These are phyloP conservation scores for Pseudozyma sp. DNA, from an alignment of 1,284 basidiomycete species.

Conservation along the genomic window DNA sequence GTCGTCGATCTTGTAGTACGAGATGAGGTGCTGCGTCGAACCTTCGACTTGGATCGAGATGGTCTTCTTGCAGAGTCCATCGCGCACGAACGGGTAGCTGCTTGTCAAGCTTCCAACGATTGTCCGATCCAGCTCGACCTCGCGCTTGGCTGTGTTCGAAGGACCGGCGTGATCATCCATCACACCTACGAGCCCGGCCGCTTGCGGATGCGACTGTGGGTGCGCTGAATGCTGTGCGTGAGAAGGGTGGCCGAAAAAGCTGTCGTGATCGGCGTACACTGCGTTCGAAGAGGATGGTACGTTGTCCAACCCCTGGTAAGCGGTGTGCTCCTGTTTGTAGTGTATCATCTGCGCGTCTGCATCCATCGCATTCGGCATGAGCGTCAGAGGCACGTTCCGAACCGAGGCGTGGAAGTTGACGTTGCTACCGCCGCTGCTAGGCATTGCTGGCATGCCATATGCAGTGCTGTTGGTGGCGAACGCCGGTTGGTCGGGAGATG, in stretches of 20 bases:
- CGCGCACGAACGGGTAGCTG: slow-evolving; percentile 60
- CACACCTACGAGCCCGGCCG: slow-evolving; percentile 39
- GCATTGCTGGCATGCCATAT: slow-evolving; percentile 19
- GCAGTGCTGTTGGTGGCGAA: slow-evolving; percentile 28
- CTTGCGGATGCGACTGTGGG: slow-evolving; percentile 30
- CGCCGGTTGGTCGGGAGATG: slow-evolving; percentile 30
- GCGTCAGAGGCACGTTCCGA: slow-evolving; percentile 34
- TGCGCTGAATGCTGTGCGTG: slow-evolving; percentile 8
- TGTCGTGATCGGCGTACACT: slow-evolving; percentile 26
- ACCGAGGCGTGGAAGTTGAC: slow-evolving; percentile 14
- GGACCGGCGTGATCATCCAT: slow-evolving; percentile 16
- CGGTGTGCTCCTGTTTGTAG: slow-evolving; percentile 24
- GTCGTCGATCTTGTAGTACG: slow-evolving; percentile 93
- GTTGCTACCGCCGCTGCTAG: slow-evolving; percentile 7
- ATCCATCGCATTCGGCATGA: slow-evolving; percentile 34
- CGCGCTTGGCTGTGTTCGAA: slow-evolving; percentile 20
- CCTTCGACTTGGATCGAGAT: slow-evolving; percentile 90
- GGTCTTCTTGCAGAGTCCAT: slow-evolving; percentile 75
- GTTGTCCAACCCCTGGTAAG: slow-evolving; percentile 19
- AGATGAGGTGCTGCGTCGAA: slow-evolving; percentile 91
- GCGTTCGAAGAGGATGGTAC: slow-evolving; percentile 21
- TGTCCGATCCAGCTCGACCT: slow-evolving; percentile 52
- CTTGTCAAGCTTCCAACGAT: slow-evolving; percentile 62
- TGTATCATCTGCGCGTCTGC: slow-evolving; percentile 17
- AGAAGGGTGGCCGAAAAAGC: slow-evolving; percentile 16